Percentiles rank a stretch among this genome's conserved stretches.
Evolutionary conservation across 441 rosid species (phyloP).

Genomic region (Flueggea neowawraea): DNA sequence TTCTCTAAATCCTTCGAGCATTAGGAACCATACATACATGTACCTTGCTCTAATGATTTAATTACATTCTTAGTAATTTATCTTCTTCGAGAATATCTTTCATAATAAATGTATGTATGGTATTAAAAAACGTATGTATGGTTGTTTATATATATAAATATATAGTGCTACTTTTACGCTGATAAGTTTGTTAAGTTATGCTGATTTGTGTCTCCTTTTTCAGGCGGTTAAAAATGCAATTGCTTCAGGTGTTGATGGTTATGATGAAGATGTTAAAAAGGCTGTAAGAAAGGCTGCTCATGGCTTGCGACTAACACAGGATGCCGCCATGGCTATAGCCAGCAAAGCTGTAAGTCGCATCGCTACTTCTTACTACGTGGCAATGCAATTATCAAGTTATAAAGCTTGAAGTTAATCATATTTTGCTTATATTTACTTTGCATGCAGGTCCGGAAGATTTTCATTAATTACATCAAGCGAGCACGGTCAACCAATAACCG

Average conservation of each 20-base stretch:
- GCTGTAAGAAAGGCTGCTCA: constrained; percentile 84
- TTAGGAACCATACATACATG: too few relatives aligned
- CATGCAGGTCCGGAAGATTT: constrained; percentile 57
- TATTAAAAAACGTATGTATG: too few relatives aligned
- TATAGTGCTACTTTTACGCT: neutral
- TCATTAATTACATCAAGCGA: constrained; percentile 68
- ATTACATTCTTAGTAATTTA: too few relatives aligned
- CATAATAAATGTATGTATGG: too few relatives aligned
- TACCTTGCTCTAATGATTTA: too few relatives aligned
- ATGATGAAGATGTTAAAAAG: constrained; percentile 66
- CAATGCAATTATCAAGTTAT: too few relatives aligned
- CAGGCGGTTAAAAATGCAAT: constrained; percentile 93
- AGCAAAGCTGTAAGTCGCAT: constrained; percentile 68
- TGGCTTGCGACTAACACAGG: constrained; percentile 71
- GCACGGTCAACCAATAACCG: constrained; percentile 73
- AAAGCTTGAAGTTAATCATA: neutral
- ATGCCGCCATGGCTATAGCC: constrained; percentile 85
- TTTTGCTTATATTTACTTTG: constrained; percentile 11
- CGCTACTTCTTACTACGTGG: too few relatives aligned
- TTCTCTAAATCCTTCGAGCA: too few relatives aligned
- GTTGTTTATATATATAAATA: too few relatives aligned
- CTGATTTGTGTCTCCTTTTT: constrained; percentile 10
- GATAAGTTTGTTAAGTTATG: neutral
- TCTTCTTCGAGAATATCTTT: too few relatives aligned
- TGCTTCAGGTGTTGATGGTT: constrained; percentile 85